Evolutionary conservation across 495 filamentous ascomycete genomes (phyloP).

Genomic region (Friedmanniomyces simplex): DNA sequence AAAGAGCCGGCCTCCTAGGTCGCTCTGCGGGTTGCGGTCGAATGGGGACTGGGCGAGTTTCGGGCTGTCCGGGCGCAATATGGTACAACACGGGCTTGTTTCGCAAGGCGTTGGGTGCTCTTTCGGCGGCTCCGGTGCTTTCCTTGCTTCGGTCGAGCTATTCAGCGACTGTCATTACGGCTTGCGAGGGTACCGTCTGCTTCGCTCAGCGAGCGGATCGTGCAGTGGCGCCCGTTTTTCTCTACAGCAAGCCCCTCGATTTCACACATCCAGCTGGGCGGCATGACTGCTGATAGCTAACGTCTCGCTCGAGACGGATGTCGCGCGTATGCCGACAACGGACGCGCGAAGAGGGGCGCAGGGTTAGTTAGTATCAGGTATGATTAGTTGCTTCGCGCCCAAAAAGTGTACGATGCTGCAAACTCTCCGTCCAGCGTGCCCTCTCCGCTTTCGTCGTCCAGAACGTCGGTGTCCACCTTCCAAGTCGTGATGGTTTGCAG

Average conservation of each 20-base stretch:
- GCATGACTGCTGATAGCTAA: neutral
- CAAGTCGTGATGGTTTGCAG: neutral
- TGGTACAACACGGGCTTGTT: neutral
- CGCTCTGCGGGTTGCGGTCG: neutral
- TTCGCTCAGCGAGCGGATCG: neutral
- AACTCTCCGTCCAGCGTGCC: neutral
- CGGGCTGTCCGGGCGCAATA: neutral
- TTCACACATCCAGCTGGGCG: neutral
- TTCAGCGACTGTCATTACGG: conserved; percentile 14
- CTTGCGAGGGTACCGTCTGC: neutral
- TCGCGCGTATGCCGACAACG: no score
- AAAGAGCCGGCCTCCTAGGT: conserved; percentile 11
- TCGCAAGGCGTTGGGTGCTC: conserved; percentile 7
- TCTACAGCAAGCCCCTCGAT: neutral
- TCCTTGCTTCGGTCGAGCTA: conserved; percentile 1
- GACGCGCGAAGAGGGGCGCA: neutral
- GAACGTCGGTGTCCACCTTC: neutral
- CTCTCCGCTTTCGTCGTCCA: neutral
- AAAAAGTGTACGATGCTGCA: neutral
- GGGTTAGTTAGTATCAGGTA: neutral
- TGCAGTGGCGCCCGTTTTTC: neutral
- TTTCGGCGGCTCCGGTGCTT: neutral
- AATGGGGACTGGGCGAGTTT: neutral
- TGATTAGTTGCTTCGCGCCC: neutral
- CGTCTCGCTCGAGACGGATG: neutral